Percentiles rank a stretch among this genome's conserved stretches.
Evolutionary conservation across 257 asterid species (phyloP).

Genomic region (Leptodermis oblonga): DNA sequence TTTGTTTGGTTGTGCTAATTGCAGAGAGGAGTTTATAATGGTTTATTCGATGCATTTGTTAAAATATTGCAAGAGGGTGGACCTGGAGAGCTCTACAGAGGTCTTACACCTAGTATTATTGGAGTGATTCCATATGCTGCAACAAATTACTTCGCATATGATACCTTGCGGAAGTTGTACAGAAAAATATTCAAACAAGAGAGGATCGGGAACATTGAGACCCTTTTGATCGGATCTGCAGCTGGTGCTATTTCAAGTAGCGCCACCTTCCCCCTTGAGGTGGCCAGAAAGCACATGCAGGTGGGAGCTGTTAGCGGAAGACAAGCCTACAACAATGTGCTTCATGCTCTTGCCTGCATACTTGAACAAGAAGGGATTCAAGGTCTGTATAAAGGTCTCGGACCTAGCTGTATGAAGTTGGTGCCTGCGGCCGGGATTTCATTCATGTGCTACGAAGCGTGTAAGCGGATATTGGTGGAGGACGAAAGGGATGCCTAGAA

Average conservation of each 20-base stretch:
- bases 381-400: constrained; percentile 85
- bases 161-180: constrained; percentile 63
- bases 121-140: constrained; percentile 95
- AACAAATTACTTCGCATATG: constrained; percentile 81
- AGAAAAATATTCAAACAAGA: constrained; percentile 52
- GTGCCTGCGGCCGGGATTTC: constrained; percentile 98
- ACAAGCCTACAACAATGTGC: constrained; percentile 68
- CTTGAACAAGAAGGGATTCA: constrained; percentile 75
- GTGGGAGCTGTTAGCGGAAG: constrained; percentile 92
- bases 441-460: constrained; percentile 95
- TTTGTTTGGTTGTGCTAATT: background rate
- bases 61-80: constrained; percentile 91
- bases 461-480: constrained; percentile 85
- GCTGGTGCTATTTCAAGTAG: constrained; percentile 95
- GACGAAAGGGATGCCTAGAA: constrained; percentile 47
- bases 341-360: constrained; percentile 79
- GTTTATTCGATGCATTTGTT: constrained; percentile 72
- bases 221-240: constrained; percentile 79
- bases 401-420: constrained; percentile 86
- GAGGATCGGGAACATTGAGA: constrained; percentile 77
- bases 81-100: constrained; percentile 77
- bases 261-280: constrained; percentile 92
- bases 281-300: constrained; percentile 95
- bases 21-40: constrained; percentile 73
- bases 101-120: constrained; percentile 81